These are phyloP conservation scores for Saccharomycopsis sp. DNA, from an alignment of 805 yeast species.

Conservation along the genomic window DNA sequence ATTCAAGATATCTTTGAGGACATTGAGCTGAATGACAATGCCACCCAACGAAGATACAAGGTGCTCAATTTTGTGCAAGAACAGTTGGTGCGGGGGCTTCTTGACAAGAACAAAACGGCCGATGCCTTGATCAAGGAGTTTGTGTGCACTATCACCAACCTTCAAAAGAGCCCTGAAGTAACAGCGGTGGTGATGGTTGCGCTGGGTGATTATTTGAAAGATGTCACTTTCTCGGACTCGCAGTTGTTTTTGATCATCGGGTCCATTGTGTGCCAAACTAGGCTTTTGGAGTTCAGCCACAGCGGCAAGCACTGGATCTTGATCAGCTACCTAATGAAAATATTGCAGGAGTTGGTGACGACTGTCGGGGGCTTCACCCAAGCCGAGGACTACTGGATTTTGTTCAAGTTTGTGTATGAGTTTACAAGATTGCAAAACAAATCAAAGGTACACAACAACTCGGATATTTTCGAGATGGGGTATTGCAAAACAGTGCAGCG, in stretches of 20 bases:
- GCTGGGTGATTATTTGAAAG: conserved; percentile 3
- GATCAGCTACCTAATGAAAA: conserved; percentile 1
- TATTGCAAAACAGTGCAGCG: too few species aligned
- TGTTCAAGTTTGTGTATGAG: conserved; percentile 7
- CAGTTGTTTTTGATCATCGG: conserved; percentile 3
- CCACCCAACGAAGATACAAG: too few species aligned
- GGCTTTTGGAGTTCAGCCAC: background rate
- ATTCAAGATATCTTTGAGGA: background rate
- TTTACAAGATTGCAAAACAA: too few species aligned
- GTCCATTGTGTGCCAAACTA: conserved; percentile 4
- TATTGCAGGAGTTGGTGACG: too few species aligned
- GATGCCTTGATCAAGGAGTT: conserved; percentile 8
- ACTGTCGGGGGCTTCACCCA: too few species aligned
- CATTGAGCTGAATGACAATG: too few species aligned
- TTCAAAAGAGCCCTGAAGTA: too few species aligned
- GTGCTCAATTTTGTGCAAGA: conserved; percentile 9
- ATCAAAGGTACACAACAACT: too few species aligned
- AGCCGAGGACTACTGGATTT: conserved; percentile 6
- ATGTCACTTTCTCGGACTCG: conserved; percentile 6
- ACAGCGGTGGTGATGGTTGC: too few species aligned
- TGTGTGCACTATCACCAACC: conserved; percentile 2
- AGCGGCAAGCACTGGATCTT: conserved; percentile 8
- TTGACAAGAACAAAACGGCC: conserved; percentile 2
- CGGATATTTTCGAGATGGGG: background rate
- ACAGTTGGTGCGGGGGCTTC: conserved; percentile 4